Evolutionary conservation across 371 early-diverging fungal species (phyloP), one percentile per base, ranked within the genome.

Genomic region (Syncephalastrum sp.): DNA sequence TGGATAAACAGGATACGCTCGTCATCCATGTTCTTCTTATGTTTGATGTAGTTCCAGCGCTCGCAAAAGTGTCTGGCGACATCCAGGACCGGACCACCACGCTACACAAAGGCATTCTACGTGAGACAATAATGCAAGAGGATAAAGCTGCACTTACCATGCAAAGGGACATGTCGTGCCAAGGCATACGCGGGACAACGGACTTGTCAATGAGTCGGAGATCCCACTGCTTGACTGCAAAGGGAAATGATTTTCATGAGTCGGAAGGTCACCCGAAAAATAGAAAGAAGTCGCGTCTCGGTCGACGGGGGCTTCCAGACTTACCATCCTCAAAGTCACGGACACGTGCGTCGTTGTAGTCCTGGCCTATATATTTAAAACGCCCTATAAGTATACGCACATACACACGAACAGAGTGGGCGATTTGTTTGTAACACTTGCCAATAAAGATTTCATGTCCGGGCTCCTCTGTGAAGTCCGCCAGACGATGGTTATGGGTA

Each of bases 161-260:
- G 56, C 82, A 88, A 59, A 91, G 68, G 7, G 89, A 88, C 23
- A 96, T 84, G 57, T 97, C 97, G 73, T 96, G 96, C 98, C 98
- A 97, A 42, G 96, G 95, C 96, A 97, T 92, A 63, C 97, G 86
- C 17, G 94, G 85, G 41, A 83, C 75, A 14, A 72, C 70, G 19
- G 79, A 70, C 58, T 86, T 82, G 57, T 90, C 83, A 50, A 92
- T 83, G 24, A 89, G 64, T 27, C 76, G 72, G 67, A 79, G 76
- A 53, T 84, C 80, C 69, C 77, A 79, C 25, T 81, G 63, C 61
- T 84, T 77, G 51, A 93, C 87, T 80, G 52, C 2, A 13, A 54
- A 71, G 64, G 83, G 84, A 61, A 33, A 33, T 82, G 81, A 59
- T 70, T 68, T 51, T 80, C 65, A 21, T 21, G 17, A 29, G 8